Evolutionary conservation across 768 basidiomycete genomes (phyloP).

Genomic region (Xerocomus spinulosus): DNA sequence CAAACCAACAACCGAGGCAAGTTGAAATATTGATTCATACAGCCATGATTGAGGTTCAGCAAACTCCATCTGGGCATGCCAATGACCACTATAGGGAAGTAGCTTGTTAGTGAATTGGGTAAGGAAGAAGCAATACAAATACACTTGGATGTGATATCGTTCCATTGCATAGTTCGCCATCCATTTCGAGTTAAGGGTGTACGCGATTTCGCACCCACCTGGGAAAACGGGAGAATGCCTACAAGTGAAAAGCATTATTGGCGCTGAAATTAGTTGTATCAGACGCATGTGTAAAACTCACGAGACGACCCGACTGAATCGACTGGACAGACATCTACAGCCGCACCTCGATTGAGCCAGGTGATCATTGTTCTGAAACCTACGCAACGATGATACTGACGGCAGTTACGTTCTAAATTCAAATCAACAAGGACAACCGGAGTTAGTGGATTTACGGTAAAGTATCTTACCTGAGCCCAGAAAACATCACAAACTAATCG

Average conservation of each 20-base stretch:
- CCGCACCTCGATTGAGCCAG: background rate
- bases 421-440: background rate
- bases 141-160: too few relatives aligned
- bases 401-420: background rate
- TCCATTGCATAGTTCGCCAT: too few relatives aligned
- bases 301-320: background rate
- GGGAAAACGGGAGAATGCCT: too few relatives aligned
- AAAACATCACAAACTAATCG: background rate
- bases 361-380: background rate
- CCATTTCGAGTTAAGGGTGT: too few relatives aligned
- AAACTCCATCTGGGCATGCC: too few relatives aligned
- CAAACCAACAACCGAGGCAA: background rate
- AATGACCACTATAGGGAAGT: background rate
- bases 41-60: too few relatives aligned
- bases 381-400: background rate
- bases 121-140: background rate
- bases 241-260: too few relatives aligned
- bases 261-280: background rate
- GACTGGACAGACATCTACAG: background rate
- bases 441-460: background rate
- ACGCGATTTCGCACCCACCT: too few relatives aligned
- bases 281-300: background rate
- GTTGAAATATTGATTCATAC: too few relatives aligned
- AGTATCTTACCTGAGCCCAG: background rate
- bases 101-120: background rate